Evolutionary conservation across 164 flowering plant genomes (phyloP).

Genomic region (Magnolia changhungtana): DNA sequence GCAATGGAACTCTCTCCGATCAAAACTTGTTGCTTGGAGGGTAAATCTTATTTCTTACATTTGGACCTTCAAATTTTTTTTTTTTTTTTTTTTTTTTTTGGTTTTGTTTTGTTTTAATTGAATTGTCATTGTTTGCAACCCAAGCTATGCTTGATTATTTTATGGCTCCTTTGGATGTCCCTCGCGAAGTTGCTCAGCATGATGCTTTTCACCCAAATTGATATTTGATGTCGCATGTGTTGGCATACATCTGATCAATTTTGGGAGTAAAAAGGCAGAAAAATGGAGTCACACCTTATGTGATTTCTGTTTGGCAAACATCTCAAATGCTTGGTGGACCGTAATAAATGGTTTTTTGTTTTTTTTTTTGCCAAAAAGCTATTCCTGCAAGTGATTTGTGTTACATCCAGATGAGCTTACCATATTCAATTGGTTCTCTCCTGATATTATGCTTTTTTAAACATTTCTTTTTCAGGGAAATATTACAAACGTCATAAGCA

Average conservation of each 20-base stretch:
- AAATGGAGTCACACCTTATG: not conserved
- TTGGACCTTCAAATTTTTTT: not conserved
- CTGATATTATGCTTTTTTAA: not conserved
- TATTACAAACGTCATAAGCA: slow-evolving; percentile 58
- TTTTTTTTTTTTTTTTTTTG: too few relatives aligned
- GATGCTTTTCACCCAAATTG: too few relatives aligned
- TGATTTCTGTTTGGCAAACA: too few relatives aligned
- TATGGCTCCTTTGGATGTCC: not conserved
- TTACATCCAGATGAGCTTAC: too few relatives aligned
- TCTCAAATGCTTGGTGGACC: too few relatives aligned
- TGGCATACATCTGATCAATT: not conserved
- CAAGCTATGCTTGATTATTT: too few relatives aligned
- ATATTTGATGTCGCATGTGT: too few relatives aligned
- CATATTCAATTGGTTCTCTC: not conserved
- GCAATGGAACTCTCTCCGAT: slow-evolving; percentile 71
- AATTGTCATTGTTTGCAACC: too few relatives aligned
- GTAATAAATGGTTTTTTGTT: too few relatives aligned
- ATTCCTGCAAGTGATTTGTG: too few relatives aligned
- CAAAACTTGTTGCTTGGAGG: slow-evolving; percentile 83
- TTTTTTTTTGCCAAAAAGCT: too few relatives aligned
- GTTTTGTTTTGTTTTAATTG: not conserved
- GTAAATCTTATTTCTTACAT: slow-evolving; percentile 32
- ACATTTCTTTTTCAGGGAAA: slow-evolving; percentile 48
- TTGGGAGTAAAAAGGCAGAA: not conserved
- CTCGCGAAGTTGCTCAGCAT: not conserved